Evolutionary conservation across 805 yeast species (phyloP).

Genomic region (Candida awuae): DNA sequence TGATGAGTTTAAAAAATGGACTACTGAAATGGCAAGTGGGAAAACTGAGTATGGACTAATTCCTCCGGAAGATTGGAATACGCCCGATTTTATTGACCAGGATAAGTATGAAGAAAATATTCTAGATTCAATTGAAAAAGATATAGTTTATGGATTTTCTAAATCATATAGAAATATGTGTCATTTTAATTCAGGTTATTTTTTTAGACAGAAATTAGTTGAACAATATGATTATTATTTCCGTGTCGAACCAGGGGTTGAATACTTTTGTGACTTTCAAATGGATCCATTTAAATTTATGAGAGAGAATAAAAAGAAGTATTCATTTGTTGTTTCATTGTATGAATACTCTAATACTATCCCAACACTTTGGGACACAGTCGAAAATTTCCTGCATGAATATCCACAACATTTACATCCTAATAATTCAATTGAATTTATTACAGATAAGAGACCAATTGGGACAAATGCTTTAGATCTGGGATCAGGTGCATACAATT

Average conservation of each 20-base stretch:
- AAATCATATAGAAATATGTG: conserved; percentile 87
- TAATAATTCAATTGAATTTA: conserved; percentile 51
- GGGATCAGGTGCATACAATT: conserved; percentile 44
- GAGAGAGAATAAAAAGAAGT: conserved; percentile 68
- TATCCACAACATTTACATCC: conserved; percentile 58
- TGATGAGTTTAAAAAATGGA: conserved; percentile 51
- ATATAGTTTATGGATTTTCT: conserved; percentile 58
- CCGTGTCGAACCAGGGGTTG: conserved; percentile 91
- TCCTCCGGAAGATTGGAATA: conserved; percentile 67
- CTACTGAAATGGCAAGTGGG: conserved; percentile 60
- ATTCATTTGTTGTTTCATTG: conserved; percentile 80
- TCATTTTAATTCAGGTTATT: conserved; percentile 85
- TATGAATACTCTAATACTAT: conserved; percentile 81
- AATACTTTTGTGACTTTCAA: conserved; percentile 79
- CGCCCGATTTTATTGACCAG: conserved; percentile 63
- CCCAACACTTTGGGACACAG: conserved; percentile 73
- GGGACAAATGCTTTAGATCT: conserved; percentile 31
- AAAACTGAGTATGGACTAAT: conserved; percentile 57
- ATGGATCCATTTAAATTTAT: conserved; percentile 81
- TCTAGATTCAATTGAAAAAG: conserved; percentile 35
- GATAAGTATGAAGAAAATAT: conserved; percentile 42
- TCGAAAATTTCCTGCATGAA: conserved; percentile 51
- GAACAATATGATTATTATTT: conserved; percentile 80
- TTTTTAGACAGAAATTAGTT: conserved; percentile 70
- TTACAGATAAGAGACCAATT: conserved; percentile 45